These are phyloP conservation scores for Ophiocordyceps polyrhachis-furcata DNA, from an alignment of 2,329 filamentous ascomycete genomes.

Conservation along the genomic window DNA sequence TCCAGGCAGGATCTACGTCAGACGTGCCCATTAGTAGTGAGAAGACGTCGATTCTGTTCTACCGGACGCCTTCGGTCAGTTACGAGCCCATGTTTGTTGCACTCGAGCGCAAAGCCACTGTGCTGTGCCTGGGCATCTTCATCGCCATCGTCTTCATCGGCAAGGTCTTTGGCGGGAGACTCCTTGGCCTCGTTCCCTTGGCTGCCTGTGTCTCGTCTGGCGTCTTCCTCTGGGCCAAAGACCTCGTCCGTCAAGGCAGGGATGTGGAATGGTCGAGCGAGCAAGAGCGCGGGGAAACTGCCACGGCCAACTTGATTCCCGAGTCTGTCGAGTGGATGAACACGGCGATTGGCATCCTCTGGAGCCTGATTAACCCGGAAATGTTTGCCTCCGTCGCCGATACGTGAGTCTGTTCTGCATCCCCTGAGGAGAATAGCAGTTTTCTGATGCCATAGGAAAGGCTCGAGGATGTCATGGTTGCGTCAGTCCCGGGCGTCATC, in stretches of 20 bases:
- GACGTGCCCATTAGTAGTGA: constrained; percentile 93
- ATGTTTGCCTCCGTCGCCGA: constrained; percentile 51
- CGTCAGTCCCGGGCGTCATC: constrained; percentile 47
- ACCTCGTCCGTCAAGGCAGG: constrained; percentile 63
- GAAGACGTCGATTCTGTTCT: constrained; percentile 91
- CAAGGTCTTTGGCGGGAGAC: constrained; percentile 57
- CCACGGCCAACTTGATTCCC: constrained; percentile 70
- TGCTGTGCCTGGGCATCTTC: constrained; percentile 52
- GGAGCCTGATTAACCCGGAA: constrained; percentile 60
- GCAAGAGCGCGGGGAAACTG: constrained; percentile 65
- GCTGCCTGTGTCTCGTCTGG: constrained; percentile 54
- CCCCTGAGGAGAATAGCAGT: constrained; percentile 66
- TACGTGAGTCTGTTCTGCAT: constrained; percentile 45
- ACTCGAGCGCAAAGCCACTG: constrained; percentile 56
- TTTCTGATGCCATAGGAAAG: constrained; percentile 90
- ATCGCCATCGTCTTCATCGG: constrained; percentile 59
- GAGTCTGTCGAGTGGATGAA: constrained; percentile 60
- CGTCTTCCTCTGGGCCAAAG: constrained; percentile 79
- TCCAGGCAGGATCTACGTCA: constrained; percentile 64
- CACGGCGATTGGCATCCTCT: constrained; percentile 45
- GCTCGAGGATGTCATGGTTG: constrained; percentile 69
- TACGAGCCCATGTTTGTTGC: constrained; percentile 74
- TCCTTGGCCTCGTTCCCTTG: constrained; percentile 60
- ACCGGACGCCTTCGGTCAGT: constrained; percentile 77
- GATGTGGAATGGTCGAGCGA: constrained; percentile 81